A percentile compares a stretch with the other conserved stretches of the same genome.
Evolutionary conservation across 169 alveolate species (phyloP).

Genomic region (Plasmodium sp.): DNA sequence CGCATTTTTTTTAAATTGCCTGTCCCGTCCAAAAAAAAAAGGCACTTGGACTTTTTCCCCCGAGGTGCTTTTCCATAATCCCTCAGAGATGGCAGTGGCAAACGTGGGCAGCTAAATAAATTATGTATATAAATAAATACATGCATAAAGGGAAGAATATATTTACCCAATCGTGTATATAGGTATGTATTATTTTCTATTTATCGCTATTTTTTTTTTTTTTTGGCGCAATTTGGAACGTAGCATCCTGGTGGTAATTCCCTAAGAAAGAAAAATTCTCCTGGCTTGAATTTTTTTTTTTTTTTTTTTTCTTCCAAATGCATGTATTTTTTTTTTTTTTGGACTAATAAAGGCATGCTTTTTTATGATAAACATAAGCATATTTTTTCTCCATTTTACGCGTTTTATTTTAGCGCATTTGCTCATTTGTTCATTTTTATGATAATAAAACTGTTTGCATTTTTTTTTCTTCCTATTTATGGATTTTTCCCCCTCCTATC

Average conservation of each 20-base stretch:
- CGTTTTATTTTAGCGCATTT: not conserved
- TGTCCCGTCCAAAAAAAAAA: not conserved
- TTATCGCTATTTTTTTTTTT: not conserved
- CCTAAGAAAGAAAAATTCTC: not conserved
- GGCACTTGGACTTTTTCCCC: not conserved
- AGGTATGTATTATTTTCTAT: not conserved
- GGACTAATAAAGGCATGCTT: not conserved
- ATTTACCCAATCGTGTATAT: not conserved
- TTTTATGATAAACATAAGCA: not conserved
- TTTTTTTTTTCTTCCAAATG: not conserved
- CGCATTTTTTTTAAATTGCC: not conserved
- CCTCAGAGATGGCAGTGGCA: not conserved
- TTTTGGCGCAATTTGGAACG: not conserved
- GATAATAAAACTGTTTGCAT: not conserved
- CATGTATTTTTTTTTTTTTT: not conserved
- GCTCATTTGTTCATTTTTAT: not conserved
- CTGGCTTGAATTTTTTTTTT: not conserved
- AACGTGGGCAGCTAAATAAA: not conserved
- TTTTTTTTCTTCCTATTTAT: not conserved
- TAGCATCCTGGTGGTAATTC: not conserved
- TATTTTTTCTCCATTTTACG: not conserved
- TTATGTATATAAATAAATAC: too few relatives aligned
- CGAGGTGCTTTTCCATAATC: not conserved
- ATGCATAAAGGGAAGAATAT: not conserved
- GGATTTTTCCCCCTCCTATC: not conserved